Conservation (phyloP, 1,139 yeast species). For the Blastobotrys ciferrii region DNA sequence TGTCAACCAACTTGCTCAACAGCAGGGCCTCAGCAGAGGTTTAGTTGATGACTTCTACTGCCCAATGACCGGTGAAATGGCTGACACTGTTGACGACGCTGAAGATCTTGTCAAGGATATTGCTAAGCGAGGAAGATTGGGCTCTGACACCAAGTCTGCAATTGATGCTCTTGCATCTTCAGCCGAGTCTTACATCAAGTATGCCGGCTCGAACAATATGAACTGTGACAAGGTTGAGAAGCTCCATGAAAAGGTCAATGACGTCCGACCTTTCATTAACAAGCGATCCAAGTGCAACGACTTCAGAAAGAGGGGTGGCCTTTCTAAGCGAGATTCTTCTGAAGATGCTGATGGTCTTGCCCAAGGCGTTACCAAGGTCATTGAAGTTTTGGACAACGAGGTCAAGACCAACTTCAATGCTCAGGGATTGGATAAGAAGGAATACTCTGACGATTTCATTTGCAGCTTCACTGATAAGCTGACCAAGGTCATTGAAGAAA, state of each 20-base stretch:
- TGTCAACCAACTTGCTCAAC: conserved; percentile 10
- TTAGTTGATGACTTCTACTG: conserved; percentile 7
- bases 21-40: conserved; percentile 6
- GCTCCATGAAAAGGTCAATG: background rate
- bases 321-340: background rate
- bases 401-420: background rate
- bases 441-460: background rate
- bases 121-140: background rate
- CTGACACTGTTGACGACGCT: conserved; percentile 5
- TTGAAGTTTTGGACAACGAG: background rate
- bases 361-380: background rate
- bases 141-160: background rate
- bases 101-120: background rate
- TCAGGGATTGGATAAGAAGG: background rate
- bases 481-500: background rate
- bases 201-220: background rate
- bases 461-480: background rate
- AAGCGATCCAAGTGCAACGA: background rate
- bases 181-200: background rate
- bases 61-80: conserved; percentile 15
- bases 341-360: background rate
- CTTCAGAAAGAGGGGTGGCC: no score
- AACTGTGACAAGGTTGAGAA: background rate
- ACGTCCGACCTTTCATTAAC: background rate
- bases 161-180: background rate